phyloP scores from a whole-genome alignment of 352 stramenopile species.

The Globisporangium solare region DNA sequence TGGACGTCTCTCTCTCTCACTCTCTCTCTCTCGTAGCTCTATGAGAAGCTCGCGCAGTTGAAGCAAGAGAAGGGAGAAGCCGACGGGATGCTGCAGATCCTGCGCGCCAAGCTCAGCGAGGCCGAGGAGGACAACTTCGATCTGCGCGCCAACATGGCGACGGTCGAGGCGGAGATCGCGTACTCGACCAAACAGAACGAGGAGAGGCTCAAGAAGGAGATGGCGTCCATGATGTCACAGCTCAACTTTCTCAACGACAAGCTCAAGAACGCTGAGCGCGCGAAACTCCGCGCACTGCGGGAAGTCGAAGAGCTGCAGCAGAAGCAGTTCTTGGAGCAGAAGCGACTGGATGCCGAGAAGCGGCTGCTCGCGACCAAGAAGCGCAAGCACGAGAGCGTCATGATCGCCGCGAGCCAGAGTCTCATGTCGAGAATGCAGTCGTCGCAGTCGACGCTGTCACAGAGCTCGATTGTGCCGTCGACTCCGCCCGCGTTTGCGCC shows the following conservation, averaged over 20 bases:
- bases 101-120: slow-evolving; percentile 39
- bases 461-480: slow-evolving; percentile 4
- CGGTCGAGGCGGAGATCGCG: slow-evolving; percentile 45
- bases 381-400: slow-evolving; percentile 49
- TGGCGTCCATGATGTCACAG: slow-evolving; percentile 52
- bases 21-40: slow-evolving; percentile 13
- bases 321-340: slow-evolving; percentile 49
- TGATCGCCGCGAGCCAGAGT: slow-evolving; percentile 48
- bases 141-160: slow-evolving; percentile 40
- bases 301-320: slow-evolving; percentile 58
- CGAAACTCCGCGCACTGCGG: slow-evolving; percentile 39
- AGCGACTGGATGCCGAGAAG: slow-evolving; percentile 63
- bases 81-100: slow-evolving; percentile 49
- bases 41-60: slow-evolving; percentile 30
- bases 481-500: slow-evolving; percentile 13
- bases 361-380: slow-evolving; percentile 59
- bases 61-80: slow-evolving; percentile 47
- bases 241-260: slow-evolving; percentile 46
- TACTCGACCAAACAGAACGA: slow-evolving; percentile 36
- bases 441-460: slow-evolving; percentile 15
- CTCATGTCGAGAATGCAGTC: slow-evolving; percentile 16
- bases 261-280: slow-evolving; percentile 54
- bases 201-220: slow-evolving; percentile 34
- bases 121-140: slow-evolving; percentile 65
- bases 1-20: not conserved